Evolutionary conservation across 2,329 filamentous ascomycete genomes (phyloP).

Genomic region (Aspergillus fumigatiaffinis): DNA sequence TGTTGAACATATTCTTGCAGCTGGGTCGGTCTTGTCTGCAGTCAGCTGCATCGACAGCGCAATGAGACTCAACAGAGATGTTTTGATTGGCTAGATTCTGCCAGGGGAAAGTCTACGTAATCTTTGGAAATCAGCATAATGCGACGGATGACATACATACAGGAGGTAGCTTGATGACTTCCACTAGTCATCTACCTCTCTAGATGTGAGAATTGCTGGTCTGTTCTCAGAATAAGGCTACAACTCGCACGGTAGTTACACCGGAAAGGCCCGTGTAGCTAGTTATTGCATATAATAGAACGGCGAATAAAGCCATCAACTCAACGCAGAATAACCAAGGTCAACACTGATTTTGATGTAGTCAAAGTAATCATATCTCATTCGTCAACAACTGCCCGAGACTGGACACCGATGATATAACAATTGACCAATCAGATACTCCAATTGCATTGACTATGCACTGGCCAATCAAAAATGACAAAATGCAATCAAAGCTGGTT

Average conservation of each 20-base stretch:
- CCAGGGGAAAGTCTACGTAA: too few species aligned
- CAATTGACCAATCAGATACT: conserved; percentile 9
- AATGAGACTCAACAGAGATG: not conserved
- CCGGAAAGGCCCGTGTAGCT: not conserved
- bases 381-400: too few species aligned
- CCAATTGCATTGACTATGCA: not conserved
- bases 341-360: not conserved
- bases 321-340: not conserved
- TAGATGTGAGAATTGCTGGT: not conserved
- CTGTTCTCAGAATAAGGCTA: not conserved
- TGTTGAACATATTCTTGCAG: not conserved
- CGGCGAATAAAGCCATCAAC: not conserved
- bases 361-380: too few species aligned
- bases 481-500: conserved; percentile 18
- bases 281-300: not conserved
- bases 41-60: not conserved
- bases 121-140: not conserved
- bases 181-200: not conserved
- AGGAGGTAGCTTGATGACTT: not conserved
- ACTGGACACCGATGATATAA: too few species aligned
- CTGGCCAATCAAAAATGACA: conserved; percentile 24
- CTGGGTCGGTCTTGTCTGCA: not conserved
- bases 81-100: not conserved
- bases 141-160: not conserved
- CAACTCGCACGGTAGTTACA: not conserved